These are phyloP conservation scores for Helicostylum pulchrum DNA, from an alignment of 192 early-diverging fungal genomes.

Conservation along the genomic window DNA sequence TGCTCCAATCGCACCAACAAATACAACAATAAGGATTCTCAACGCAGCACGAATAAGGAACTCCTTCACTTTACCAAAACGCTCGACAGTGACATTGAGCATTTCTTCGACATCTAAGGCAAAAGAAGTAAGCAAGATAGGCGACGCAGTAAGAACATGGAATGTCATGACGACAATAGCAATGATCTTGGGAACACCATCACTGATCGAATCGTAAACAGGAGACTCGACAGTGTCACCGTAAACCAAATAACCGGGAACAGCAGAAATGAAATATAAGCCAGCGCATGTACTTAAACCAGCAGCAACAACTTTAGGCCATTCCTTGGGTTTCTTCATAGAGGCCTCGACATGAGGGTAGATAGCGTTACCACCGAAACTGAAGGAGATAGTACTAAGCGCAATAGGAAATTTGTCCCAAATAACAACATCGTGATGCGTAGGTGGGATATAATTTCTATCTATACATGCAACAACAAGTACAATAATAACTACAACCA, in stretches of 20 bases:
- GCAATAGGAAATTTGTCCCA: constrained; percentile 72
- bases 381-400: constrained; percentile 77
- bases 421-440: constrained; percentile 51
- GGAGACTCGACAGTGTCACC: constrained; percentile 66
- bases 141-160: constrained; percentile 79
- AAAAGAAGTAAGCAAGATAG: constrained; percentile 73
- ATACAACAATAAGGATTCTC: constrained; percentile 54
- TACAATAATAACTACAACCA: constrained; percentile 69
- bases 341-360: constrained; percentile 82
- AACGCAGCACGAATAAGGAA: constrained; percentile 51
- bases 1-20: constrained; percentile 57
- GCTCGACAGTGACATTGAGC: constrained; percentile 57
- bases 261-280: constrained; percentile 68
- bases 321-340: constrained; percentile 69
- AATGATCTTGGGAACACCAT: constrained; percentile 57
- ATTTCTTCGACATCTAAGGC: constrained; percentile 72
- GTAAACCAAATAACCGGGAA: constrained; percentile 72
- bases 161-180: constrained; percentile 73
- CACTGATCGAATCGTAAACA: constrained; percentile 68
- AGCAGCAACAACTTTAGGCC: constrained; percentile 63
- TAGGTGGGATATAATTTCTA: constrained; percentile 30
- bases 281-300: constrained; percentile 63
- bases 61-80: constrained; percentile 49
- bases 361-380: constrained; percentile 71
- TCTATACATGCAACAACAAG: constrained; percentile 54